Evolutionary conservation across 202 grass and related monocot genomes (phyloP), one percentile per base, ranked within the genome.

Genomic region (Setaria italica): DNA sequence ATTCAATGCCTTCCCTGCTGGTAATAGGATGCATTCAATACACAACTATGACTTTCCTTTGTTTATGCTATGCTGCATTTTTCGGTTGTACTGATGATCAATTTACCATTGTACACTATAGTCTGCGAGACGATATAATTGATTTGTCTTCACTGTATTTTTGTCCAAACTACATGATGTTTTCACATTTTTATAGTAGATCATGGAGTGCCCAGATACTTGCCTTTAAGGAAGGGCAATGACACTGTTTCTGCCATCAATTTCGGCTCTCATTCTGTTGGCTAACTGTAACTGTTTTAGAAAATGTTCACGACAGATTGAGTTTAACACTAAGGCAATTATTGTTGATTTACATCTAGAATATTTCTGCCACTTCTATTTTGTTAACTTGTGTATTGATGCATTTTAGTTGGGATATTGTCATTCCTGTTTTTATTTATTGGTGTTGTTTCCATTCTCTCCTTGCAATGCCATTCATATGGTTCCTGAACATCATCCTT

Each of bases 1-100:
- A 99, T 80, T 99, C 93, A 72, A 96, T 94, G 90, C 97, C 97
- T 86, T 99, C 97, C 62, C 47, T 99, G 79, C 79, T 99, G 93
- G 97, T 99, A 92, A 88, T 70, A 30, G 7, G 37, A 82, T 46
- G 15, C 32, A 20, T 59, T 41, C 37, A 71, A 21, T 21, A 69
- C 41, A 76, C 76, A 81, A 35, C 12, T 57, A n/a, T 71, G 4
- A 81, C 21, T 30, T 87, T 70, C 6, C 29, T 80, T 63, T 67
- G 62, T 4, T 39, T 32, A 16, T 20, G 54, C 11, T 74, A 56
- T 72, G 46, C 25, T 66, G 49, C 10, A 82, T 73, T 45, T 78
- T 69, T 42, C 25, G 59, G 32, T 11, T 76, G 16, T 68, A 84
- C 62, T 64, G 30, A 70, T 65, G 69, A 76, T 74, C 19, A 46